Conservation (phyloP, 2,329 filamentous ascomycete species). For the Penicillium verrucosum region DNA sequence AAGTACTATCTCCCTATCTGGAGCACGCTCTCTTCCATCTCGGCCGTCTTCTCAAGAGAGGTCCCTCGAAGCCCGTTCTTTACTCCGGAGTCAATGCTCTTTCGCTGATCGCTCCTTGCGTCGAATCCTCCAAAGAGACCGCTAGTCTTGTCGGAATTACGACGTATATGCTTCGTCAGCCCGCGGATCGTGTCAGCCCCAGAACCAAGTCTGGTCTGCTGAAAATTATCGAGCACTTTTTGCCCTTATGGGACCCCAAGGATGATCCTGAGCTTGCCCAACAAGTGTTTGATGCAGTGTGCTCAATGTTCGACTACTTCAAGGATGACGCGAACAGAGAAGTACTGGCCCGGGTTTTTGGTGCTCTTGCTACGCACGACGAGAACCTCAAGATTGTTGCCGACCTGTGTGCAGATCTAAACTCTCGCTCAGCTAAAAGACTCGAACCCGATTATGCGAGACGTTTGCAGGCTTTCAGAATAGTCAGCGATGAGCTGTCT, state of each 20-base stretch:
- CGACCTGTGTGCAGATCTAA: constrained; percentile 71
- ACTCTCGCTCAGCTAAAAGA: constrained; percentile 68
- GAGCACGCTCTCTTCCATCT: constrained; percentile 60
- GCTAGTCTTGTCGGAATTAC: constrained; percentile 76
- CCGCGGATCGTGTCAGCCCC: constrained; percentile 76
- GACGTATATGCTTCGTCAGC: constrained; percentile 77
- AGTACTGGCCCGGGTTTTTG: constrained; percentile 69
- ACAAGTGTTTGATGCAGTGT: constrained; percentile 69
- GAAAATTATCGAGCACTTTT: constrained; percentile 74
- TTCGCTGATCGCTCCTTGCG: constrained; percentile 69
- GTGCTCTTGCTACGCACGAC: constrained; percentile 66
- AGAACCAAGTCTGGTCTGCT: constrained; percentile 79
- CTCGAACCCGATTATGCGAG: constrained; percentile 85
- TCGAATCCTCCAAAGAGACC: constrained; percentile 62
- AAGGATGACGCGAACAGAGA: constrained; percentile 74
- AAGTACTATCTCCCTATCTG: constrained; percentile 56
- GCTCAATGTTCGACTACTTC: constrained; percentile 85
- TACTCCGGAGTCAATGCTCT: constrained; percentile 76
- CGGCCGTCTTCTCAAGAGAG: constrained; percentile 53
- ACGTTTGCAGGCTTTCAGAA: constrained; percentile 71
- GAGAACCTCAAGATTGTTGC: constrained; percentile 61
- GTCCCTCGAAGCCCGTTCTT: constrained; percentile 68
- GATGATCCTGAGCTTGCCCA: constrained; percentile 58
- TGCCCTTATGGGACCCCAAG: constrained; percentile 61
- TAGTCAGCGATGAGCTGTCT: constrained; percentile 64